A percentile compares a stretch with the other conserved stretches of the same genome.
phyloP scores from a whole-genome alignment of 345 rosid genomes.

The Eucalyptus decipiens region DNA sequence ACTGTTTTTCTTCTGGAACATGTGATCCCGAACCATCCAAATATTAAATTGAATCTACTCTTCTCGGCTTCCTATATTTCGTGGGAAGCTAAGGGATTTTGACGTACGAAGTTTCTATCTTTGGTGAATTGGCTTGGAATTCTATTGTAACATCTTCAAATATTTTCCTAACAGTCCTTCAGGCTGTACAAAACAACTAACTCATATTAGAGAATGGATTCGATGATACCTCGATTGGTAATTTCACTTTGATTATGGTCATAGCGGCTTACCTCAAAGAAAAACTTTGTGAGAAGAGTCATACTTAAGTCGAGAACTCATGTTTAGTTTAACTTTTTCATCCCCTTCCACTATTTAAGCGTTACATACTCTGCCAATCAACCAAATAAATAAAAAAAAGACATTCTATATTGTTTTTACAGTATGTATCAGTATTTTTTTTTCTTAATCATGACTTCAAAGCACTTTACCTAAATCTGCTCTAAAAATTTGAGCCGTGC shows the following conservation, averaged over 20 bases:
- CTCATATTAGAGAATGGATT: neutral
- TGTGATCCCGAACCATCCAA: too few species aligned
- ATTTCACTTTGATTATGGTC: neutral
- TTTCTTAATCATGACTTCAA: too few species aligned
- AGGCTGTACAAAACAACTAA: neutral
- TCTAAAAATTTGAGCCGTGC: too few species aligned
- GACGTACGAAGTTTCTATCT: neutral
- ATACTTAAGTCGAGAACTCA: too few species aligned
- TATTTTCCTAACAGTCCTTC: neutral
- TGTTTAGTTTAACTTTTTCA: too few species aligned
- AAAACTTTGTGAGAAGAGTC: neutral
- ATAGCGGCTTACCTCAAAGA: neutral
- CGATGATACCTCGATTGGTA: neutral
- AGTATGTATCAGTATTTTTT: too few species aligned
- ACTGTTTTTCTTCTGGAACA: too few species aligned
- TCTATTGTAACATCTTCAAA: neutral
- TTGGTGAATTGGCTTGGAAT: neutral
- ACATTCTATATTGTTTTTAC: too few species aligned
- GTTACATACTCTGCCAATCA: too few species aligned
- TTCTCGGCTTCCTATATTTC: neutral
- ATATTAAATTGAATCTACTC: neutral
- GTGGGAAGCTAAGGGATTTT: neutral
- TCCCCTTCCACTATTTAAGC: too few species aligned
- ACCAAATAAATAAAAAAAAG: too few species aligned
- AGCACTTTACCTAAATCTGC: too few species aligned